Evolutionary conservation across 192 early-diverging fungal genomes (phyloP).

Genomic region (Thoreauomyces humboldtii): DNA sequence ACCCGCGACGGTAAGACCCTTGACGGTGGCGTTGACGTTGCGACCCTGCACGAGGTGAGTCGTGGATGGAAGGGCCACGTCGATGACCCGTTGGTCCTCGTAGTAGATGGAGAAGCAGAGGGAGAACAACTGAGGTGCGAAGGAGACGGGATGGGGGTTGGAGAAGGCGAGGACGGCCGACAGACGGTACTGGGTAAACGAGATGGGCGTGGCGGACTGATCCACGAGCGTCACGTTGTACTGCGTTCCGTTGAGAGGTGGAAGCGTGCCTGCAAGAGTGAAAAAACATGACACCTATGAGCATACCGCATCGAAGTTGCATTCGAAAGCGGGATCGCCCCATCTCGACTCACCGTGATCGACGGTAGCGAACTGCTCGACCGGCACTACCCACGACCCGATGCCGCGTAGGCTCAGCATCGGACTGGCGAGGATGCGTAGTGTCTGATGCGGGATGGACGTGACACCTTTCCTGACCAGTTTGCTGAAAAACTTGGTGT

Average conservation of each 20-base stretch:
- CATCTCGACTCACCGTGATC: slow-evolving; percentile 15
- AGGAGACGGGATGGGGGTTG: slow-evolving; percentile 16
- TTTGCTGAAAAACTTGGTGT: slow-evolving; percentile 1
- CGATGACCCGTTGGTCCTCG: slow-evolving; percentile 5
- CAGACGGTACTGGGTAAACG: background rate
- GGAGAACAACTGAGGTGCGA: slow-evolving; percentile 14
- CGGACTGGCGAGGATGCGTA: slow-evolving; percentile 21
- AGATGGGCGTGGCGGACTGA: background rate
- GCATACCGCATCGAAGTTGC: too few relatives aligned
- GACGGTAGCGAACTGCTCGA: slow-evolving; percentile 11
- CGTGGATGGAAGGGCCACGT: slow-evolving; percentile 10
- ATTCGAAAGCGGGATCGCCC: too few relatives aligned
- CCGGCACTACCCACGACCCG: slow-evolving; percentile 30
- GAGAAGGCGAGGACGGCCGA: slow-evolving; percentile 8
- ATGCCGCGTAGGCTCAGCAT: slow-evolving; percentile 12
- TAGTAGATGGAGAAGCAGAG: slow-evolving; percentile 22
- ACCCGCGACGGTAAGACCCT: background rate
- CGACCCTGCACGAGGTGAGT: slow-evolving; percentile 6
- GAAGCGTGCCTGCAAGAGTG: background rate
- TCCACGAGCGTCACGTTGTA: slow-evolving; percentile 10
- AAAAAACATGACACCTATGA: too few relatives aligned
- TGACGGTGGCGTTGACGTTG: slow-evolving; percentile 16
- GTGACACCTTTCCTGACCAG: background rate
- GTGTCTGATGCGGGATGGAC: slow-evolving; percentile 4
- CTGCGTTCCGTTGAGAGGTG: slow-evolving; percentile 6